Base-by-base conservation (phyloP, 768 basidiomycete species). In the Agaricus blazei region DNA sequence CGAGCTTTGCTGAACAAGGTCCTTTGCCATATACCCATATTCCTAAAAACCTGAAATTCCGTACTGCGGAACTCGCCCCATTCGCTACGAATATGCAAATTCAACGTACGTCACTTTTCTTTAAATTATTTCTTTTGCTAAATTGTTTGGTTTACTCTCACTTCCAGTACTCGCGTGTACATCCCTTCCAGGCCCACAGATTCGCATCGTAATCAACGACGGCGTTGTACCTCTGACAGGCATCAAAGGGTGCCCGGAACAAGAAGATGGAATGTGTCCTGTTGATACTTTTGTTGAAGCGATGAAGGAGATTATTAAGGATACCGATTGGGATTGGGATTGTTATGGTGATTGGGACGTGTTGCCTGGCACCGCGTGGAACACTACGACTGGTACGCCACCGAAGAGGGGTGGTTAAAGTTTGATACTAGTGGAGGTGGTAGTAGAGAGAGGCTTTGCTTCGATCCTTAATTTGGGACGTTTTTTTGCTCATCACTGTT, bases 31-130 rank as follows among this genome's bases (percentile, higher is more conserved):
- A 79, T 8, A 83, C 85, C 53, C 87, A 90, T 62, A 85, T 93
- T 26, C 85, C 82, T 0, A 59, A 67, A 6, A 70, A 86, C 47
- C 77, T 82, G 12, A 75, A 86, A 0, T 96, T 91, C 76, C 84
- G 81, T 62, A 77, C 82, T 0, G 80, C 91, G 4, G 81, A 93
- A 59, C 75, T 93, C 38, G 85, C 89, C 19, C 93, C 93, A 0
- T 97, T 97, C 68, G 87, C 85, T 0, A 89, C 93, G 27, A 95
- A 95, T 63, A 67, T 95, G 23, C 90, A 92, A 64, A 87, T 95
- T 76, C 93, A 96, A 71, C 75, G 90, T 93, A 69, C 54, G 78
- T 72, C 12, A 8, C 48, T 36, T 19, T 56, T 43, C 26, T 28
- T 19, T 19, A 19, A 15, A 38, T 27, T 27, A 42, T n/a, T 23